Percentiles rank a stretch among this genome's conserved stretches.
These are phyloP conservation scores for Penicillium cataractarum DNA, from an alignment of 495 filamentous ascomycete species.

Conservation along the genomic window DNA sequence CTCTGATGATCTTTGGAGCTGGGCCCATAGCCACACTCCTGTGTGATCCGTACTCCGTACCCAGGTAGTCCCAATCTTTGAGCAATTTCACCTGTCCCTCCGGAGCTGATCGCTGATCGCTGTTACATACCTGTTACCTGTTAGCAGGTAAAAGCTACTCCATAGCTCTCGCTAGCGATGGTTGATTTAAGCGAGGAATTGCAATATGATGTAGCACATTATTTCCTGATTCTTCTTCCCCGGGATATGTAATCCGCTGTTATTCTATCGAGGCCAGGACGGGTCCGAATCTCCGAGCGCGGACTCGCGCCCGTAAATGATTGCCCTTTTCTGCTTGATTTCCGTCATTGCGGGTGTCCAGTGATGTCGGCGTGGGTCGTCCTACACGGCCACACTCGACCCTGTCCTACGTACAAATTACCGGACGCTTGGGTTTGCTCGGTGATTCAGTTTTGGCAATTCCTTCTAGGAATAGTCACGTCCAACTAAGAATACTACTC, in stretches of 20 bases:
- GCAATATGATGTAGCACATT: not conserved
- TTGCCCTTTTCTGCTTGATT: slow-evolving; percentile 7
- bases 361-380: slow-evolving; percentile 31
- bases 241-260: not conserved
- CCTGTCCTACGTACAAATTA: slow-evolving; percentile 2
- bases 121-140: too few relatives aligned
- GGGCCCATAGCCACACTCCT: not conserved
- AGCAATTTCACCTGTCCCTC: not conserved
- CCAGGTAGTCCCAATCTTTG: not conserved
- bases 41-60: not conserved
- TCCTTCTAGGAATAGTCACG: not conserved
- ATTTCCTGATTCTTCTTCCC: not conserved
- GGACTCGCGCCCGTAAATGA: not conserved
- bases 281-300: not conserved
- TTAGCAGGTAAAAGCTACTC: not conserved
- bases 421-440: not conserved
- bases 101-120: not conserved
- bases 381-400: slow-evolving; percentile 22
- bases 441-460: not conserved
- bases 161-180: not conserved
- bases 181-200: not conserved
- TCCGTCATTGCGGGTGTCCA: slow-evolving; percentile 24
- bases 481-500: not conserved
- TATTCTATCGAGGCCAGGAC: not conserved
- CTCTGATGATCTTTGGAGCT: slow-evolving; percentile 1